Conservation (phyloP, 169 alveolate genomes). For the Plasmodium inui region DNA sequence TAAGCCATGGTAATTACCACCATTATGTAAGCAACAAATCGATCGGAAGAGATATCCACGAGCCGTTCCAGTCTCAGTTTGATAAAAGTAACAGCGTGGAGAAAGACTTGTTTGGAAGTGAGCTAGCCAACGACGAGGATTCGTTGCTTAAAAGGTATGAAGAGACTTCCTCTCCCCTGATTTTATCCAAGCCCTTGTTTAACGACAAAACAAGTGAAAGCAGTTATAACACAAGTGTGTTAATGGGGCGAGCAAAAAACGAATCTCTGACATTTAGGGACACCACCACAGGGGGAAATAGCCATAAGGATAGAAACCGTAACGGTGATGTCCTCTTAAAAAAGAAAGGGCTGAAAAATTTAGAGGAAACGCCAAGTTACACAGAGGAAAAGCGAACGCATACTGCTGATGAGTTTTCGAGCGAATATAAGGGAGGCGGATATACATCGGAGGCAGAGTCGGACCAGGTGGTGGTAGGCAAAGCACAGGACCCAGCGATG, state of each 20-base stretch:
- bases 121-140: constrained; percentile 44
- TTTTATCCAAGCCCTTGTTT: constrained; percentile 57
- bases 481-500: not conserved
- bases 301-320: not conserved
- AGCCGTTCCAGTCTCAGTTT: not conserved
- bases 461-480: not conserved
- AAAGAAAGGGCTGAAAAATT: not conserved
- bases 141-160: constrained; percentile 69
- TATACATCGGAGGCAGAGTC: not conserved
- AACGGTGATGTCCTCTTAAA: constrained; percentile 6
- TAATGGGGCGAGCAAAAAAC: constrained; percentile 6
- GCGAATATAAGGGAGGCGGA: constrained; percentile 16
- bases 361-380: not conserved
- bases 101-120: constrained; percentile 2
- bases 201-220: constrained; percentile 55
- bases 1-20: not conserved
- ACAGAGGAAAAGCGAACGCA: not conserved
- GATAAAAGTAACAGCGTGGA: constrained; percentile 5
- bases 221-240: constrained; percentile 27
- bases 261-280: not conserved
- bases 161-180: constrained; percentile 67
- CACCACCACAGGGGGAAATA: not conserved
- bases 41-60: constrained; percentile 3
- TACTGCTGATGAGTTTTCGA: not conserved
- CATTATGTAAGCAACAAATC: constrained; percentile 5